phyloP scores from a whole-genome alignment of 2,329 filamentous ascomycete species.

The Remersonia thermophila region DNA sequence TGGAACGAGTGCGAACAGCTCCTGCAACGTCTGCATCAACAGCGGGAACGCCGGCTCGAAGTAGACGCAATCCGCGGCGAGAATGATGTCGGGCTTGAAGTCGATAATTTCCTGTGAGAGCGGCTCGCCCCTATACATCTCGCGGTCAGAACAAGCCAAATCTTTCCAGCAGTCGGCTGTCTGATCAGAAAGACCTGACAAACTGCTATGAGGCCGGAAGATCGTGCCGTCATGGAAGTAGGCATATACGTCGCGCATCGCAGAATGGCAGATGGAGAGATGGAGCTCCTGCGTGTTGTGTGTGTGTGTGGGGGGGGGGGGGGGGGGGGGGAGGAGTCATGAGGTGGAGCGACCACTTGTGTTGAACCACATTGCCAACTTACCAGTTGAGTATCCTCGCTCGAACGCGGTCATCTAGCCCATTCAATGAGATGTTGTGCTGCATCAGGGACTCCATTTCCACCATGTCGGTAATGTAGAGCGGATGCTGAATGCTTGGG shows the following conservation, averaged over 20 bases:
- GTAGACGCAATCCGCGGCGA: constrained; percentile 96
- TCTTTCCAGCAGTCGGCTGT: constrained; percentile 1
- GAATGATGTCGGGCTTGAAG: constrained; percentile 61
- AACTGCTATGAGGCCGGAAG: no score
- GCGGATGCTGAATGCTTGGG: constrained; percentile 33
- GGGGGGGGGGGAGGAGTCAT: not conserved
- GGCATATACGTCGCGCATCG: no score
- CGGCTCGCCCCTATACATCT: constrained; percentile 43
- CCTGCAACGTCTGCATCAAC: constrained; percentile 63
- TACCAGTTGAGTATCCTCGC: constrained; percentile 73
- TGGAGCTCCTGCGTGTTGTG: no score
- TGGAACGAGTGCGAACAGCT: constrained; percentile 62
- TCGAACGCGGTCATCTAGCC: constrained; percentile 48
- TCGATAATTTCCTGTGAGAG: constrained; percentile 40
- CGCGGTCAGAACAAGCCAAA: constrained; percentile 12
- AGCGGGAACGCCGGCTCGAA: constrained; percentile 92
- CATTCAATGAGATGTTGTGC: constrained; percentile 76
- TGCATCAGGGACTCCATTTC: constrained; percentile 80
- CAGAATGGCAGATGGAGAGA: no score
- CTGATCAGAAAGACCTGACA: not conserved
- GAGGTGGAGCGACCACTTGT: no score
- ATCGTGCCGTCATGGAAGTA: no score
- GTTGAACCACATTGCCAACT: no score
- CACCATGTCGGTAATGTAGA: constrained; percentile 77
- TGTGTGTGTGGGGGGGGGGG: no score